phyloP scores from a whole-genome alignment of 1,284 basidiomycete genomes.

The Tetrapyrgos nigripes region DNA sequence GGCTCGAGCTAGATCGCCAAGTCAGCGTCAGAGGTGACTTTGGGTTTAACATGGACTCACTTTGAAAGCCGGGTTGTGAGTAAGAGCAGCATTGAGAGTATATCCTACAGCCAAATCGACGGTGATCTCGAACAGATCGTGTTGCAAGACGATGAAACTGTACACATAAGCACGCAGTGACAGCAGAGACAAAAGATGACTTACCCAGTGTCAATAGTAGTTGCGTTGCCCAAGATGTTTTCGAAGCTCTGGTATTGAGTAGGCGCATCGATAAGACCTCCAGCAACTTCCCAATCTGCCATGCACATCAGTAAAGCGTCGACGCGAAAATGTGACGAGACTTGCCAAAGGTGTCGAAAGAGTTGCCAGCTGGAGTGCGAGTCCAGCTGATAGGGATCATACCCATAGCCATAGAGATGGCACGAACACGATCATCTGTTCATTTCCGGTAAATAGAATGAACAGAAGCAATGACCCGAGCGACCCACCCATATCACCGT shows the following conservation, averaged over 20 bases:
- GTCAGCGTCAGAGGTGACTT: neutral
- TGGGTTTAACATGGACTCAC: conserved; percentile 41
- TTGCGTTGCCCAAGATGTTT: conserved; percentile 66
- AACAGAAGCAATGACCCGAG: conserved; percentile 15
- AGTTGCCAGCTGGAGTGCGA: conserved; percentile 54
- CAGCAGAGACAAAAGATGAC: conserved; percentile 12
- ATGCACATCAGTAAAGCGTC: conserved; percentile 24
- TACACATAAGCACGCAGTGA: conserved; percentile 1
- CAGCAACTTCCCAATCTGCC: conserved; percentile 84
- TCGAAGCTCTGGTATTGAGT: conserved; percentile 65
- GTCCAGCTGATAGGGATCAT: conserved; percentile 86
- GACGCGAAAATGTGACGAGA: conserved; percentile 3
- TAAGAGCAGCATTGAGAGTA: conserved; percentile 75
- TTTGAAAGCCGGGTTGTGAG: conserved; percentile 64
- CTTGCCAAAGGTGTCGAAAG: conserved; percentile 84
- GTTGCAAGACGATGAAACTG: conserved; percentile 88
- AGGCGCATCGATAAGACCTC: conserved; percentile 66
- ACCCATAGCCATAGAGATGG: conserved; percentile 84
- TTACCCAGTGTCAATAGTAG: conserved; percentile 60
- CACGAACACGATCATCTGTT: conserved; percentile 87
- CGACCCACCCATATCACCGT: conserved; percentile 58
- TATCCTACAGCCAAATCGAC: conserved; percentile 91
- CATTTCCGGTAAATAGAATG: conserved; percentile 9
- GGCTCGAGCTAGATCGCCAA: conserved; percentile 55
- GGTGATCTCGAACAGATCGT: conserved; percentile 86